phyloP scores from a whole-genome alignment of 768 basidiomycete genomes.

The Suillus weaverae region DNA sequence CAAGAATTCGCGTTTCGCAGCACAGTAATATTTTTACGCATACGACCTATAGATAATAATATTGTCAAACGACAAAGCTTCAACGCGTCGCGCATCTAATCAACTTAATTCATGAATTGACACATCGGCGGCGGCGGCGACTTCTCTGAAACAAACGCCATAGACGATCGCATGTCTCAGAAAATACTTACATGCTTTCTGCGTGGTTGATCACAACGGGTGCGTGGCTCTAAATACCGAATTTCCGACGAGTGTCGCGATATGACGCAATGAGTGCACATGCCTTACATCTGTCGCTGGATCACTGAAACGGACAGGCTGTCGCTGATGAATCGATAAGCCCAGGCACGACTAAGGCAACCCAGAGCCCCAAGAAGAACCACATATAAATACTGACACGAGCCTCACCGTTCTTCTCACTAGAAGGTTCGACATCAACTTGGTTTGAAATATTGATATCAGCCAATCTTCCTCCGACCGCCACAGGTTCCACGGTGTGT shows the following conservation, averaged over 20 bases:
- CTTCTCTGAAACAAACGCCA: not conserved
- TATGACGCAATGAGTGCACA: not conserved
- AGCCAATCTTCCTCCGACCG: not conserved
- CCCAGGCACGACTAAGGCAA: not conserved
- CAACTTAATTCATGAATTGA: not conserved
- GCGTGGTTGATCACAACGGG: not conserved
- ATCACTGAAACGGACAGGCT: not conserved
- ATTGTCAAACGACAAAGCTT: not conserved
- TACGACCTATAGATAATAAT: not conserved
- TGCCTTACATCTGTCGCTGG: not conserved
- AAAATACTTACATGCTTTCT: too few relatives aligned
- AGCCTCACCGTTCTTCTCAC: not conserved
- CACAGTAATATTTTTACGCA: constrained; percentile 13
- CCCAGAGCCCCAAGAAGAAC: not conserved
- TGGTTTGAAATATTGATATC: not conserved
- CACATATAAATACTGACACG: not conserved
- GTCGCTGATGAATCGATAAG: not conserved
- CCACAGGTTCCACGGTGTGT: not conserved
- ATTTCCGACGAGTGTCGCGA: not conserved
- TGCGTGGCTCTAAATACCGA: not conserved
- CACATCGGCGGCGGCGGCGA: not conserved
- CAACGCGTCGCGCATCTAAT: not conserved
- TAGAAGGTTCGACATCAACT: not conserved
- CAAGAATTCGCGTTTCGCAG: constrained; percentile 44
- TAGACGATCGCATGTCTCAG: not conserved